A percentile compares a stretch with the other conserved stretches of the same genome.
These are phyloP conservation scores for Lasiodiplodia sp. DNA, from an alignment of 2,329 filamentous ascomycete genomes.

Conservation along the genomic window DNA sequence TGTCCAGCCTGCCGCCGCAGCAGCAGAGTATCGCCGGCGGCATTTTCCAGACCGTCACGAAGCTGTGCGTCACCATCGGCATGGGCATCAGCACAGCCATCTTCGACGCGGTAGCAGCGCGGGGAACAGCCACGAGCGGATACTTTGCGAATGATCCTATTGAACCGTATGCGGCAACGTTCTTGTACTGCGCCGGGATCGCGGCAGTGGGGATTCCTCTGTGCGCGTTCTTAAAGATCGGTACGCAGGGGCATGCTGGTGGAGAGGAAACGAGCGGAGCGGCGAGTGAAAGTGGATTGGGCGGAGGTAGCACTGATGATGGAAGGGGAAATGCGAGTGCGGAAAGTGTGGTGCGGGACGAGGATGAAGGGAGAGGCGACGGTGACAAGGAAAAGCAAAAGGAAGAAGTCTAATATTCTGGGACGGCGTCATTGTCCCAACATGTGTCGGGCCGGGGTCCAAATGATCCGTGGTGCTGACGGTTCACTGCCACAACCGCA, in stretches of 20 bases:
- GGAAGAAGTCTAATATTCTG: not conserved
- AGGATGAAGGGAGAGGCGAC: not conserved
- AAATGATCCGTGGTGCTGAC: too few relatives aligned
- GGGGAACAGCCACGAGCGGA: conserved; percentile 41
- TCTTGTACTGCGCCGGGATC: conserved; percentile 58
- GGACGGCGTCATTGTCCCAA: too few relatives aligned
- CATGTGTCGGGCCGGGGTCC: too few relatives aligned
- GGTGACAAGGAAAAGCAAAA: not conserved
- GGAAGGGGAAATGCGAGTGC: not conserved
- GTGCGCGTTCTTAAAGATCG: conserved; percentile 61
- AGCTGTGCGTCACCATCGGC: conserved; percentile 65
- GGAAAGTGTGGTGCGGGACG: not conserved
- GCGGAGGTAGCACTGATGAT: not conserved
- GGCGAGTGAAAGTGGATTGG: not conserved
- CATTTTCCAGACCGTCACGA: conserved; percentile 71
- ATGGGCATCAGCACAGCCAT: conserved; percentile 69
- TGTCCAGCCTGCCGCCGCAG: conserved; percentile 67
- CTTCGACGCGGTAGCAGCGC: conserved; percentile 55
- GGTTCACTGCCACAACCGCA: too few relatives aligned
- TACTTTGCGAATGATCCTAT: conserved; percentile 55
- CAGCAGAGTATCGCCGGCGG: conserved; percentile 72
- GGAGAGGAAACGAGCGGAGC: not conserved
- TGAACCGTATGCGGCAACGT: conserved; percentile 60
- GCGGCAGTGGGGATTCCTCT: conserved; percentile 55
- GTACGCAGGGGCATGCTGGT: conserved; percentile 57